Evolutionary conservation across 352 stramenopile species (phyloP).

Genomic region (Globisporangium camurandrum): DNA sequence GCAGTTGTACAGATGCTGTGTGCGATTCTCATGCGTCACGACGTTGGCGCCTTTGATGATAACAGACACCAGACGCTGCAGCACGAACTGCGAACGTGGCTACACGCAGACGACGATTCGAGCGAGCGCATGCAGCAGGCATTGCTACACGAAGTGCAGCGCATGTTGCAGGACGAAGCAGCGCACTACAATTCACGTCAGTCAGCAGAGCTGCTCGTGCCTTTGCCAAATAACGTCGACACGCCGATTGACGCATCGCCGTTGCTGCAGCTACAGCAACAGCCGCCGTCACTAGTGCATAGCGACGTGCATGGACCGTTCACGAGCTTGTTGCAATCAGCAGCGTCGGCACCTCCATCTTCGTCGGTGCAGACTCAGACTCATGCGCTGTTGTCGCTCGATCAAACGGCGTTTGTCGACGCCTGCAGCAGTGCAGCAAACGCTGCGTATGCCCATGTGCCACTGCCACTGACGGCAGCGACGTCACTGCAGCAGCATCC

Average conservation of each 20-base stretch:
- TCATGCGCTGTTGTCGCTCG: too few species aligned
- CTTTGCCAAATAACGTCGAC: neutral
- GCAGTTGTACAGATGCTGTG: conserved; percentile 27
- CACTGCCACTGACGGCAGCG: neutral
- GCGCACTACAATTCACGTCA: neutral
- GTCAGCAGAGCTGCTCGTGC: neutral
- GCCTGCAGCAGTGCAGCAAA: too few species aligned
- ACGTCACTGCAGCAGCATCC: neutral
- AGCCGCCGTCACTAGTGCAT: neutral
- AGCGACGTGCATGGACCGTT: too few species aligned
- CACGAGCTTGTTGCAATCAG: neutral
- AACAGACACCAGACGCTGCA: conserved; percentile 18
- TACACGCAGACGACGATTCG: conserved; percentile 32
- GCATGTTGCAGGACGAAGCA: conserved; percentile 34
- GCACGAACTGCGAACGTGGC: conserved; percentile 34
- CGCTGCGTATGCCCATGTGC: too few species aligned
- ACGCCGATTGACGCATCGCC: neutral
- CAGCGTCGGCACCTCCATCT: neutral
- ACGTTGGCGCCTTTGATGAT: conserved; percentile 21
- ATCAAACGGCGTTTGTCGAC: neutral
- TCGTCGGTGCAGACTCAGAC: too few species aligned
- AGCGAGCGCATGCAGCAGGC: conserved; percentile 48
- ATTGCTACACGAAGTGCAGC: conserved; percentile 32
- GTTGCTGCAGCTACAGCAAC: neutral
- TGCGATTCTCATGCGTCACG: too few species aligned